Percentiles rank a stretch among this genome's conserved stretches.
These are phyloP conservation scores for Penicillium ochrochloron DNA, from an alignment of 495 filamentous ascomycete genomes.

Conservation along the genomic window DNA sequence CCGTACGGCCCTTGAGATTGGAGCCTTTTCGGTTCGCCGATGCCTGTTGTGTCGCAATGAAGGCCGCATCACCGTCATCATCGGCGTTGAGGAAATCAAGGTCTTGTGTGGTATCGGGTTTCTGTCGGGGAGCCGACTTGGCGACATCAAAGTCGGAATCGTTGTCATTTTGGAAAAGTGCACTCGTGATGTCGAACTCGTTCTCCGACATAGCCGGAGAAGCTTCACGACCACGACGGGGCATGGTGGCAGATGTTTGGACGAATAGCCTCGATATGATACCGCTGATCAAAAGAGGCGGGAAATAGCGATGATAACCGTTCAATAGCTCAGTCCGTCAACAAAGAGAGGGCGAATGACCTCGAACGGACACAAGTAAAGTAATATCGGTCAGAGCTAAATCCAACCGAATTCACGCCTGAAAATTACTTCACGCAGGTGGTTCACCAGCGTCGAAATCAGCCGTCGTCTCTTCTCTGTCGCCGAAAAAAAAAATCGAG, in stretches of 20 bases:
- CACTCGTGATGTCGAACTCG: slow-evolving; percentile 85
- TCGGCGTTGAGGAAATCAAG: slow-evolving; percentile 55
- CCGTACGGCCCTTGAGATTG: slow-evolving; percentile 80
- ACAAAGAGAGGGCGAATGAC: not conserved
- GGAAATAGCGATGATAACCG: slow-evolving; percentile 19
- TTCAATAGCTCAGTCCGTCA: slow-evolving; percentile 12
- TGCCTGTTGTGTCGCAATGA: slow-evolving; percentile 84
- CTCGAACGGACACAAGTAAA: not conserved
- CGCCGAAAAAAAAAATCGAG: slow-evolving; percentile 33
- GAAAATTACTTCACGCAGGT: slow-evolving; percentile 18
- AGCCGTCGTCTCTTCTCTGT: slow-evolving; percentile 35
- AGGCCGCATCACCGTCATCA: slow-evolving; percentile 77
- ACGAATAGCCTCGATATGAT: slow-evolving; percentile 10
- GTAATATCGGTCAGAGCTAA: not conserved
- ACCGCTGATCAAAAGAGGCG: slow-evolving; percentile 23
- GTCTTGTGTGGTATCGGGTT: slow-evolving; percentile 38
- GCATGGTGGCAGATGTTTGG: slow-evolving; percentile 43
- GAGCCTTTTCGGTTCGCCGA: slow-evolving; percentile 82
- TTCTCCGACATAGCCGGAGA: slow-evolving; percentile 88
- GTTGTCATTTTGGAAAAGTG: slow-evolving; percentile 68
- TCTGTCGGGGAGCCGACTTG: slow-evolving; percentile 35
- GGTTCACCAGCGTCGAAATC: slow-evolving; percentile 12
- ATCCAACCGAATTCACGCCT: slow-evolving; percentile 14
- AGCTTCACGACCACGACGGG: slow-evolving; percentile 56
- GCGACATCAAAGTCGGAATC: slow-evolving; percentile 52